Evolutionary conservation across 169 alveolate species (phyloP), one percentile per base, ranked within the genome.

Genomic region (Haemoproteus tartakovskyi): DNA sequence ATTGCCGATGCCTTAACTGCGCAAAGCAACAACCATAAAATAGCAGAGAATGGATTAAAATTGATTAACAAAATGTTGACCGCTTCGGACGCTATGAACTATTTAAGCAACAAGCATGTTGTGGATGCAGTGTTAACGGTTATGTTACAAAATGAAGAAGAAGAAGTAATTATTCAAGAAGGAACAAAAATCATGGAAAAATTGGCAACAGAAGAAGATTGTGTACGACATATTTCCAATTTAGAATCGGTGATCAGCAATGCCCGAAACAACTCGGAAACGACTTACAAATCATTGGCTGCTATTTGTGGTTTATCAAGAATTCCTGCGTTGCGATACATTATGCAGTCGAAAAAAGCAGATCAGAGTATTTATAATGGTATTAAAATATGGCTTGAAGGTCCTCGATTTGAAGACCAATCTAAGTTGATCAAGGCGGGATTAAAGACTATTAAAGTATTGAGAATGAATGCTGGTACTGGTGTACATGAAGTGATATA

Each of bases 251-350:
- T 90, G 6, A 86, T 89, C 27, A 87, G 80, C 56, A 59, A 82
- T 21, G 93, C 91, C 46, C 79, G 87, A 41, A 79, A 90, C 8
- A 91, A 87, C 24, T 93, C 93, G 21, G 96, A 93, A 40, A 87
- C 81, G 29, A 94, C 95, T 14, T 92, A 88, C 67, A 85, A 86
- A 48, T 88, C 88, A 16, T 63, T 93, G 50, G 96, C 97, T 3
- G 96, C 97, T 8, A 89, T 93, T 26, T 88, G 96, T 0, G 97
- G 97, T 14, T 81, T 93, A 8, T 88, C 92, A 54, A 86, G 92
- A 45, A 88, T 93, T 1, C 83, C 85, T 24, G 80, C 90, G 2
- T 83, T 92, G 30, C 74, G 89, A 30, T 89, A 79, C 24, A 81
- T 59, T 40, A 45, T 88, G 56, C 60, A 80, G 6, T 54, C 85